A percentile compares a stretch with the other conserved stretches of the same genome.
phyloP scores from a whole-genome alignment of 768 basidiomycete genomes.

The Amanita muscaria region DNA sequence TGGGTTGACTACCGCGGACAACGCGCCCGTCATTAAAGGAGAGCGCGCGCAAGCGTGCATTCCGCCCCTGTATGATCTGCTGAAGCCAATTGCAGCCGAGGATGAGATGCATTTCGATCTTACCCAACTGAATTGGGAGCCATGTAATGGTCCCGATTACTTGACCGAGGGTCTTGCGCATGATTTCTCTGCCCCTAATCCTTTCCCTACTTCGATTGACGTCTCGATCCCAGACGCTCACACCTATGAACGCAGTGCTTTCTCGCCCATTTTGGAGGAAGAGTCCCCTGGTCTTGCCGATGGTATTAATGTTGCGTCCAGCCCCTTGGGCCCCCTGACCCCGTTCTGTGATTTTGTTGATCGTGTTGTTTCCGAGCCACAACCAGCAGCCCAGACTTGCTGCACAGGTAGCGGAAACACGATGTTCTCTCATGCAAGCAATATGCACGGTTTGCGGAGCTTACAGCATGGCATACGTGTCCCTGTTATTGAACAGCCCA shows the following conservation, averaged over 20 bases:
- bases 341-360: constrained; percentile 74
- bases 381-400: constrained; percentile 8
- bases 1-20: constrained; percentile 71
- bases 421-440: constrained; percentile 13
- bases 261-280: constrained; percentile 58
- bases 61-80: constrained; percentile 54
- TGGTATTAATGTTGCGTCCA: constrained; percentile 48
- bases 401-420: constrained; percentile 2
- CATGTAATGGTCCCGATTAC: constrained; percentile 25
- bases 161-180: constrained; percentile 26
- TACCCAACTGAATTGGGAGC: constrained; percentile 5
- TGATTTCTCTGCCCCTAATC: constrained; percentile 25
- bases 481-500: constrained; percentile 23
- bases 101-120: constrained; percentile 35
- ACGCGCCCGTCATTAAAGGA: constrained; percentile 83
- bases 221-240: constrained; percentile 14
- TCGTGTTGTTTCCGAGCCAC: constrained; percentile 48
- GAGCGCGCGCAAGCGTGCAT: constrained; percentile 74
- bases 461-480: constrained; percentile 16
- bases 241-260: constrained; percentile 35
- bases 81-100: constrained; percentile 18
- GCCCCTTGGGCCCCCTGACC: constrained; percentile 66
- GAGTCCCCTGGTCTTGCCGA: constrained; percentile 46
- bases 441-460: constrained; percentile 10
- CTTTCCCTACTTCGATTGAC: constrained; percentile 4